Percentiles rank a stretch among this genome's conserved stretches.
phyloP scores from a whole-genome alignment of 2,329 filamentous ascomycete species.

The Alternaria sp. region DNA sequence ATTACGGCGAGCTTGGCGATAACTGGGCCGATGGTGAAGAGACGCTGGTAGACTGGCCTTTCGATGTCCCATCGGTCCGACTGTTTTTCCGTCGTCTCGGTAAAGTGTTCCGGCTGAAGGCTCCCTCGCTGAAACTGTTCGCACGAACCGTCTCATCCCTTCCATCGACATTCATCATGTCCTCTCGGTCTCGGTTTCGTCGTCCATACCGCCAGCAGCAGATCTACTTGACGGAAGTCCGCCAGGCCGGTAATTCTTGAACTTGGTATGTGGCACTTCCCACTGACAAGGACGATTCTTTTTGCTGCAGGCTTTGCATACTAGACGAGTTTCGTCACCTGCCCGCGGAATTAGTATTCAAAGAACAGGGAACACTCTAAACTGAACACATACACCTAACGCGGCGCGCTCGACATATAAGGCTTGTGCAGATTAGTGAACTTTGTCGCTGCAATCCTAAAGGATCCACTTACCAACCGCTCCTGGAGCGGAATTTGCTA shows the following conservation, averaged over 20 bases:
- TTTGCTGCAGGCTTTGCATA: slow-evolving; percentile 43
- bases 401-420: slow-evolving; percentile 42
- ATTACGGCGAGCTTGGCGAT: slow-evolving; percentile 24
- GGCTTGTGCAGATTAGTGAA: slow-evolving; percentile 23
- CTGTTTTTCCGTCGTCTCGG: slow-evolving; percentile 24
- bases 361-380: background rate
- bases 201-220: slow-evolving; percentile 15
- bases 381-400: slow-evolving; percentile 38
- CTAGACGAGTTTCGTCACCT: slow-evolving; percentile 42
- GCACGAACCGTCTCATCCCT: background rate
- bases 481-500: slow-evolving; percentile 44
- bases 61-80: slow-evolving; percentile 18
- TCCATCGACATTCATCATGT: slow-evolving; percentile 26
- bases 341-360: slow-evolving; percentile 3
- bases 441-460: background rate
- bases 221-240: slow-evolving; percentile 24
- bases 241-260: slow-evolving; percentile 38
- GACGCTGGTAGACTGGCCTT: slow-evolving; percentile 17
- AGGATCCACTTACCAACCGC: slow-evolving; percentile 38
- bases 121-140: slow-evolving; percentile 14
- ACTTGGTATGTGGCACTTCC: slow-evolving; percentile 38
- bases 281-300: slow-evolving; percentile 44
- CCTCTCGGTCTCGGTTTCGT: slow-evolving; percentile 15
- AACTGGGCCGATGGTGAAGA: slow-evolving; percentile 23
- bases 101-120: slow-evolving; percentile 26